These are phyloP conservation scores for Colletotrichum camelliae DNA, from an alignment of 2,329 filamentous ascomycete genomes.

Conservation along the genomic window DNA sequence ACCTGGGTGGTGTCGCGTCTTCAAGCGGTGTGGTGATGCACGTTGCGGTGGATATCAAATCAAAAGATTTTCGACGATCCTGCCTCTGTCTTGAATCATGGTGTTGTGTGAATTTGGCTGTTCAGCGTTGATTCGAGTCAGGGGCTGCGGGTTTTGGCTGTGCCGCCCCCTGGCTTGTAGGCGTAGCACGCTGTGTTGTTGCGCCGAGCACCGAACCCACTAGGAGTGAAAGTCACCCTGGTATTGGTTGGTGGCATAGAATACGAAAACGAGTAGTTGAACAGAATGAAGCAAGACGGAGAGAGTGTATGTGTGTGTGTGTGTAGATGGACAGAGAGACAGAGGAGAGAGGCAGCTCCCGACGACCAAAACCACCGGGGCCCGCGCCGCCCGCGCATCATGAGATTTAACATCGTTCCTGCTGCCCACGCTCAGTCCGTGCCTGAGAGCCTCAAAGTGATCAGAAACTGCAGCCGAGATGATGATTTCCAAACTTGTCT, in stretches of 20 bases:
- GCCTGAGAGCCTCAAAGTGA: not conserved
- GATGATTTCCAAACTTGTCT: not conserved
- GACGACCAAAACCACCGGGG: not conserved
- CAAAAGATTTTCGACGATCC: not conserved
- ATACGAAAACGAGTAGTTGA: not conserved
- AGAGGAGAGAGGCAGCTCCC: too few species aligned
- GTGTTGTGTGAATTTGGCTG: not conserved
- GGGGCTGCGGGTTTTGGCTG: not conserved
- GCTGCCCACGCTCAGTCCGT: not conserved
- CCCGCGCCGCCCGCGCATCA: not conserved
- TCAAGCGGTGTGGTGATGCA: not conserved
- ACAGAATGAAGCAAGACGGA: not conserved
- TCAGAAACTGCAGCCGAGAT: not conserved
- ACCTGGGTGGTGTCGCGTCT: not conserved
- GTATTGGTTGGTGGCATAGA: not conserved
- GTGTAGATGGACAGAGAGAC: not conserved
- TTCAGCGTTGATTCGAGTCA: not conserved
- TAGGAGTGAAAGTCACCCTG: not conserved
- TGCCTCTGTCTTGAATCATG: not conserved
- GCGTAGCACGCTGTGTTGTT: not conserved
- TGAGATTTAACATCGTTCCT: not conserved
- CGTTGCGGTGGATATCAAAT: not conserved
- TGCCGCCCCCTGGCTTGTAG: not conserved
- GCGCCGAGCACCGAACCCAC: not conserved
- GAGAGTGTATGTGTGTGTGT: not conserved